Evolutionary conservation across 768 basidiomycete genomes (phyloP), one percentile per base, ranked within the genome.

Genomic region (Sporobolomyces pararoseus): DNA sequence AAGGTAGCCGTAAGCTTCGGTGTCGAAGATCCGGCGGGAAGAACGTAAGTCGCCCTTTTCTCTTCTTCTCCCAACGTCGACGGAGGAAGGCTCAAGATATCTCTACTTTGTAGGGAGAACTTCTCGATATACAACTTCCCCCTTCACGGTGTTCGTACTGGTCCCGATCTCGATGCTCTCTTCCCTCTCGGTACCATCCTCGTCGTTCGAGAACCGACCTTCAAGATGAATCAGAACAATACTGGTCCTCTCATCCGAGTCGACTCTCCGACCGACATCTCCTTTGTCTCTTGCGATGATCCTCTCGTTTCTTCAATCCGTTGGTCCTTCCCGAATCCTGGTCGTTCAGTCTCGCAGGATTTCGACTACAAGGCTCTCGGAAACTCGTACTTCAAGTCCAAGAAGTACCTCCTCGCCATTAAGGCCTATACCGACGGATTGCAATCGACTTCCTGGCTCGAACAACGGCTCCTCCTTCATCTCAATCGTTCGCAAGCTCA

Each of bases 141-240:
- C 27, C 0, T 54, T 32, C 5, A 25, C 49, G 23, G 35, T 27
- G 0, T 16, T 55, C 31, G 5, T 21, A 54, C 57, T 14, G 70
- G 65, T 10, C 39, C 31, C 37, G 65, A 73, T 1, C 58, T 81
- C 54, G 77, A 80, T 31, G 69, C 70, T 1, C 39, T 80, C 10
- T 78, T 80, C 63, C 74, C 79, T 1, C 51, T 78, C 37, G 80
- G 80, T 1, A 72, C 72, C 7, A 53, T 77, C 25, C 37, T 80
- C 25, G 76, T 75, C 31, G 73, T 81, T 39, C 78, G 78, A 32
- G 81, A 81, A 64, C 81, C 81, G 0, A 68, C 66, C 0, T 69
- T 75, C 63, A 79, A 78, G 57, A 54, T 67, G 9, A 51, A 67
- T 14, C 7, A 51, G 13, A 75, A 70, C 21, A 29, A 47, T 19